These are phyloP conservation scores for Eucalyptus globulus DNA, from an alignment of 345 rosid species.

Conservation along the genomic window DNA sequence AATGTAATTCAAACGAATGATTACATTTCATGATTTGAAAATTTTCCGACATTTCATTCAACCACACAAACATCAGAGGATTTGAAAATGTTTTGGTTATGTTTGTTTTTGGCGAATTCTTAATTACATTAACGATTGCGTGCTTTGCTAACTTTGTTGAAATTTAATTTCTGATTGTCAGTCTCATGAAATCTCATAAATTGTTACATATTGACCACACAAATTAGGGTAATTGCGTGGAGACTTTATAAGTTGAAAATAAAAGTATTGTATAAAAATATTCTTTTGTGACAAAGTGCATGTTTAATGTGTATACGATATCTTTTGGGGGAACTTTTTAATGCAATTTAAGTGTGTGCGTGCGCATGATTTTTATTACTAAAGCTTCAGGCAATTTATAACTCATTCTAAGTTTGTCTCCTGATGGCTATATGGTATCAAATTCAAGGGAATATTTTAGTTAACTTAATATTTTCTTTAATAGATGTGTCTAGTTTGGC, in stretches of 20 bases:
- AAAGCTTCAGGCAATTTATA: no score
- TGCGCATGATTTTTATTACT: no score
- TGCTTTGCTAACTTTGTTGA: background rate
- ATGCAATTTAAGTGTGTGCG: background rate
- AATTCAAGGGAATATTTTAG: no score
- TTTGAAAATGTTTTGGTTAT: background rate
- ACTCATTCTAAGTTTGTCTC: no score
- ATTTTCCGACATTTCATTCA: background rate
- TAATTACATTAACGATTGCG: background rate
- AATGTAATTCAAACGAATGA: background rate
- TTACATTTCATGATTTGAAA: background rate
- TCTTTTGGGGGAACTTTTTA: background rate
- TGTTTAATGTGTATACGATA: background rate
- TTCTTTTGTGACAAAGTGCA: background rate
- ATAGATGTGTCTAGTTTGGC: no score
- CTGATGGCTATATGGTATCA: no score
- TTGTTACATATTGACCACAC: background rate
- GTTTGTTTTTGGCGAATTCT: background rate
- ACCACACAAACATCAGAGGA: background rate
- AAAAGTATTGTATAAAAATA: background rate
- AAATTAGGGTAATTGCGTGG: background rate
- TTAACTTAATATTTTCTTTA: no score
- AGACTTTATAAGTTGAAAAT: background rate
- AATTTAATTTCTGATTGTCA: background rate
- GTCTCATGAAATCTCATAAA: background rate